Evolutionary conservation across 2,329 filamentous ascomycete genomes (phyloP).

Genomic region (Coniochaeta sp.): DNA sequence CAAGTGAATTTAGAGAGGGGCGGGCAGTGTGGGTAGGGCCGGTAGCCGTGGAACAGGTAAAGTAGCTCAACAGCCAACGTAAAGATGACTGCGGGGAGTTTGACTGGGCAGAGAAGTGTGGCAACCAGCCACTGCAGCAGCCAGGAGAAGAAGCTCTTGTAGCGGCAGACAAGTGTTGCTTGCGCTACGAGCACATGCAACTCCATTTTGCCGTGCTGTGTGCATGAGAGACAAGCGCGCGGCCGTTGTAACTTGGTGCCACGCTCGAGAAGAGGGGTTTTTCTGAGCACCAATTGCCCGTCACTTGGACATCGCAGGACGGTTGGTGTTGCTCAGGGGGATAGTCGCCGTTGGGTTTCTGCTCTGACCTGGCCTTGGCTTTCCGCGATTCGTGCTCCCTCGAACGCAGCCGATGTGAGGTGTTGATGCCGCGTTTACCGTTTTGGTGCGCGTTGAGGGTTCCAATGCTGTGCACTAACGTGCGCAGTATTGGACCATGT

Average conservation of each 20-base stretch:
- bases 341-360: background rate
- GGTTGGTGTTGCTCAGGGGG: background rate
- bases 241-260: background rate
- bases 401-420: background rate
- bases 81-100: background rate
- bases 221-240: background rate
- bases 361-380: background rate
- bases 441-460: background rate
- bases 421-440: background rate
- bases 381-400: background rate
- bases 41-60: background rate
- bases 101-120: background rate
- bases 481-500: background rate
- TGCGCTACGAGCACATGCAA: background rate
- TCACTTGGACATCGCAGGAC: background rate
- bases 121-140: constrained; percentile 1
- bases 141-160: background rate
- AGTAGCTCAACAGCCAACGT: background rate
- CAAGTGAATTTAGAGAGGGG: constrained; percentile 4
- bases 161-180: background rate
- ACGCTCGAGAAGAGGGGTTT: background rate
- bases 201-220: background rate
- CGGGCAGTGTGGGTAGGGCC: constrained; percentile 2
- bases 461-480: background rate
- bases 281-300: background rate